Evolutionary conservation across 1,284 basidiomycete species (phyloP).

Genomic region (Takashimella koratensis): DNA sequence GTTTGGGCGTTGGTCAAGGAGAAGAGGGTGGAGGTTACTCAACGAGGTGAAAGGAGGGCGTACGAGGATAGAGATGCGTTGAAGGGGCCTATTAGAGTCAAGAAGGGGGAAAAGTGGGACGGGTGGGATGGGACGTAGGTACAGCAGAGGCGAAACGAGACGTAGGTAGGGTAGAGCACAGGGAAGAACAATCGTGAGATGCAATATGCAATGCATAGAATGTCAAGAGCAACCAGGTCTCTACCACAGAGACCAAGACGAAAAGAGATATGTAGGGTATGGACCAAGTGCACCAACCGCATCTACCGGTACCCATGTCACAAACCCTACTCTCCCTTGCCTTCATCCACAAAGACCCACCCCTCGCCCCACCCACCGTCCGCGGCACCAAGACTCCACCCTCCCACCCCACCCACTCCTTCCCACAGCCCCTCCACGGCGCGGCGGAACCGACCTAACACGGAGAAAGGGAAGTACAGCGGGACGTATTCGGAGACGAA

Average conservation of each 20-base stretch:
- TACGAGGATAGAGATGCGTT: not conserved
- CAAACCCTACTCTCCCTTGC: not conserved
- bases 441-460: slow-evolving; percentile 19
- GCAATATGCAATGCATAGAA: no score
- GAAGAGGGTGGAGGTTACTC: not conserved
- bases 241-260: no score
- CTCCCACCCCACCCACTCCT: slow-evolving; percentile 39
- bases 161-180: no score
- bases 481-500: slow-evolving; percentile 35
- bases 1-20: not conserved
- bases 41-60: not conserved
- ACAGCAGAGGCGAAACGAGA: no score
- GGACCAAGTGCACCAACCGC: no score
- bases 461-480: slow-evolving; percentile 17
- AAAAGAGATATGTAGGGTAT: no score
- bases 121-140: not conserved
- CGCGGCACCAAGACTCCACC: slow-evolving; percentile 34
- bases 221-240: no score
- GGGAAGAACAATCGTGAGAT: no score
- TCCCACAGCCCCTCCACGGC: slow-evolving; percentile 29
- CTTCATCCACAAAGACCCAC: slow-evolving; percentile 13
- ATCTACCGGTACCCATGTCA: no score
- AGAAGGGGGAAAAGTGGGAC: not conserved
- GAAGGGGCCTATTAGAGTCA: not conserved
- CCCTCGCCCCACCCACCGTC: slow-evolving; percentile 43